Percentiles rank a stretch among this genome's conserved stretches.
Evolutionary conservation across 495 filamentous ascomycete genomes (phyloP).

Genomic region (Xylona heveae): DNA sequence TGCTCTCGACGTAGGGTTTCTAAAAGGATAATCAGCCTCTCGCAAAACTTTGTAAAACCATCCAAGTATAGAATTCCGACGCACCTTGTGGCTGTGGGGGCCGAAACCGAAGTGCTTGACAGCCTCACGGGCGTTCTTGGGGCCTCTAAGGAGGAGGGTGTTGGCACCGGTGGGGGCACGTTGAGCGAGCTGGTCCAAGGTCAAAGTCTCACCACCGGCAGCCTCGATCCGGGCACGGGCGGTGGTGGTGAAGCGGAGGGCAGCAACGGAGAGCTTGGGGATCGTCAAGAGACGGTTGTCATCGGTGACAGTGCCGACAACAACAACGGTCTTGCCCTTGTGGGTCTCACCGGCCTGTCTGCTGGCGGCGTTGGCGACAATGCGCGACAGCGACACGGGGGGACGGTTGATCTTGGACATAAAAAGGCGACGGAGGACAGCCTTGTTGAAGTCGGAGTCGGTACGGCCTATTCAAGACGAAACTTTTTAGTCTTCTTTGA

Average conservation of each 20-base stretch:
- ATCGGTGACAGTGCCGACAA: constrained; percentile 87
- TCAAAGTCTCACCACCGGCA: constrained; percentile 84
- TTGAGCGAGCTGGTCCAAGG: constrained; percentile 87
- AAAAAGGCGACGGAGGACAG: constrained; percentile 85
- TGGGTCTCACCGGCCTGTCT: constrained; percentile 37
- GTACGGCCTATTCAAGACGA: constrained; percentile 48
- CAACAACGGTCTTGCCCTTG: constrained; percentile 75
- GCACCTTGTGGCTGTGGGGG: constrained; percentile 88
- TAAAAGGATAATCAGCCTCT: constrained; percentile 11
- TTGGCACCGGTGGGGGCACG: constrained; percentile 84
- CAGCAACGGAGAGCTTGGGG: constrained; percentile 81
- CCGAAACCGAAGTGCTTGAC: constrained; percentile 98
- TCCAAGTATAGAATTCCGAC: constrained; percentile 7
- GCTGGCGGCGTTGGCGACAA: constrained; percentile 43
- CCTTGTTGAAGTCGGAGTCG: constrained; percentile 91
- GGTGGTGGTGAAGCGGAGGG: constrained; percentile 86
- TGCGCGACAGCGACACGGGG: constrained; percentile 78
- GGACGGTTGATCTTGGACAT: constrained; percentile 96
- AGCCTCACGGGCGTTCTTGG: constrained; percentile 92
- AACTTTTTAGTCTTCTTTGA: constrained; percentile 3
- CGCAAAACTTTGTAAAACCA: neutral
- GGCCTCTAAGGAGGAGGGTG: constrained; percentile 83
- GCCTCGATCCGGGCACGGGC: constrained; percentile 81
- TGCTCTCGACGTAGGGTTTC: constrained; percentile 93
- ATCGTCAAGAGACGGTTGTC: constrained; percentile 79